These are phyloP conservation scores for Discostella stelligeroides DNA, from an alignment of 108 stramenopile species.

Conservation along the genomic window DNA sequence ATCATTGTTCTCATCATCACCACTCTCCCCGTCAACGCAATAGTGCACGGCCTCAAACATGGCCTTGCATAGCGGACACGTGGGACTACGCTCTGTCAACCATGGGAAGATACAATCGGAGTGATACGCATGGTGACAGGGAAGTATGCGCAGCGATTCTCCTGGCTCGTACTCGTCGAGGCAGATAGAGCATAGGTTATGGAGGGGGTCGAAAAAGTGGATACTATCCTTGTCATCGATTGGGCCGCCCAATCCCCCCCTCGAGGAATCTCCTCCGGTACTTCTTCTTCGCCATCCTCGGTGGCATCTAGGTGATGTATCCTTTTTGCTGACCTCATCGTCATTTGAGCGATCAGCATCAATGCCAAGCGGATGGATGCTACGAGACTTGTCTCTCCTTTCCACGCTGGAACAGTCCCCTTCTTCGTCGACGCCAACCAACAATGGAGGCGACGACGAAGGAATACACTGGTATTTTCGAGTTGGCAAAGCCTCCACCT, in stretches of 20 bases:
- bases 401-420: constrained; percentile 18
- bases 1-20: constrained; percentile 3
- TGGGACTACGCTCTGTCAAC: constrained; percentile 82
- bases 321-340: not conserved
- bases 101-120: constrained; percentile 89
- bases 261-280: constrained; percentile 10
- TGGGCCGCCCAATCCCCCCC: not conserved
- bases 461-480: constrained; percentile 24
- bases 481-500: constrained; percentile 49
- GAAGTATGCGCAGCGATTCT: constrained; percentile 73
- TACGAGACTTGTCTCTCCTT: constrained; percentile 41
- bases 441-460: constrained; percentile 1
- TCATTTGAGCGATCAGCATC: not conserved
- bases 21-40: constrained; percentile 24
- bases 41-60: constrained; percentile 51
- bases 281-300: not conserved
- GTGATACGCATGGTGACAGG: constrained; percentile 89
- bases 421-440: not conserved
- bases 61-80: constrained; percentile 85
- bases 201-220: constrained; percentile 15
- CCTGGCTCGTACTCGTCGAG: constrained; percentile 85
- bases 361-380: constrained; percentile 18
- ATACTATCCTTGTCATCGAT: not conserved
- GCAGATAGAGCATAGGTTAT: constrained; percentile 82
- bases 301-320: not conserved